phyloP scores from a whole-genome alignment of 768 basidiomycete genomes.

The Suillus paluster region DNA sequence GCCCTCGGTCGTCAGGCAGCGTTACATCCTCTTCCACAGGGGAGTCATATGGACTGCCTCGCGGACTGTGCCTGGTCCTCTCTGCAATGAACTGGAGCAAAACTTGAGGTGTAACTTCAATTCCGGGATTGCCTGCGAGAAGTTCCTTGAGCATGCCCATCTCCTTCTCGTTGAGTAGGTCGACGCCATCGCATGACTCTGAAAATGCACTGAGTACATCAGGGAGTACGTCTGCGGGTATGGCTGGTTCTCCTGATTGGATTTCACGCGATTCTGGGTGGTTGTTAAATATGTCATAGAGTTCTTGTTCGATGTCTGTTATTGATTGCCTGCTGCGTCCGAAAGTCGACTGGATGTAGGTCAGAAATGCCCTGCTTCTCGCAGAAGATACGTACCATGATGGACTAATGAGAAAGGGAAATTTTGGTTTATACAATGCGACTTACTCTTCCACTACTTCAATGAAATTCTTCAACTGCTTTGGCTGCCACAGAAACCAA shows the following conservation, averaged over 20 bases:
- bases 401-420: not conserved
- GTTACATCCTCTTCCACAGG: constrained; percentile 42
- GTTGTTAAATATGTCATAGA: constrained; percentile 66
- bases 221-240: constrained; percentile 73
- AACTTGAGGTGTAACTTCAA: constrained; percentile 71
- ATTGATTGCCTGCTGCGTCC: constrained; percentile 75
- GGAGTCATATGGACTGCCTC: constrained; percentile 37
- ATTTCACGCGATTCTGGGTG: constrained; percentile 65
- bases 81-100: constrained; percentile 68
- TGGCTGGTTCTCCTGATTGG: constrained; percentile 61
- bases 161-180: constrained; percentile 70
- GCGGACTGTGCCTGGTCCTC: constrained; percentile 48
- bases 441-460: constrained; percentile 5
- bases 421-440: not conserved
- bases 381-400: constrained; percentile 5
- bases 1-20: constrained; percentile 44
- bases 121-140: constrained; percentile 60
- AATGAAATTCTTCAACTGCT: constrained; percentile 7
- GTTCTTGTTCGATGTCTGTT: constrained; percentile 69
- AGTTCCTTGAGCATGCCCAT: constrained; percentile 60
- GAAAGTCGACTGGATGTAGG: constrained; percentile 32
- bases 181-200: constrained; percentile 57
- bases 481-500: constrained; percentile 24
- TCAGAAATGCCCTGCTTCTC: not conserved
- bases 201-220: constrained; percentile 72